Percentiles rank a stretch among this genome's conserved stretches.
Evolutionary conservation across 1,284 basidiomycete genomes (phyloP).

Genomic region (Bondarzewia mesenterica): DNA sequence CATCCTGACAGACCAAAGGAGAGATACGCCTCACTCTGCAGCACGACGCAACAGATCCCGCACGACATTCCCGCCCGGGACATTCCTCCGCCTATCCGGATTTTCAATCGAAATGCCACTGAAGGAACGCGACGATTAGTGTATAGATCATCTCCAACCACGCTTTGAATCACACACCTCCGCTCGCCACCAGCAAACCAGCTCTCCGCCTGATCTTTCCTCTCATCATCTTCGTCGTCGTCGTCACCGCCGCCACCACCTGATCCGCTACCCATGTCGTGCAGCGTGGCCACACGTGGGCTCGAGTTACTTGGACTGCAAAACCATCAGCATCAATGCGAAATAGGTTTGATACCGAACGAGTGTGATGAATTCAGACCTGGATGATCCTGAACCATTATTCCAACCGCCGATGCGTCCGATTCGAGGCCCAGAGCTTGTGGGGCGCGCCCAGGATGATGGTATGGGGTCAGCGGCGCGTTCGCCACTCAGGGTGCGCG

Average conservation of each 20-base stretch:
- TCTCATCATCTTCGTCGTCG: constrained; percentile 32
- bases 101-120: constrained; percentile 91
- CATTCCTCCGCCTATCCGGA: constrained; percentile 46
- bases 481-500: constrained; percentile 37
- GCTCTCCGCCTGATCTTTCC: constrained; percentile 46
- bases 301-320: background rate
- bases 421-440: constrained; percentile 16
- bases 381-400: constrained; percentile 13
- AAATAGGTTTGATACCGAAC: constrained; percentile 5
- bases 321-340: constrained; percentile 9
- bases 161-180: constrained; percentile 43
- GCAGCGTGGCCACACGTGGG: constrained; percentile 8
- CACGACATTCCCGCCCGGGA: constrained; percentile 65
- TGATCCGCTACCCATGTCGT: constrained; percentile 10
- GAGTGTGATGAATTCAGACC: constrained; percentile 9
- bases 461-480: constrained; percentile 29
- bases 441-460: constrained; percentile 36
- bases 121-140: constrained; percentile 4
- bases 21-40: constrained; percentile 42
- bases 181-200: constrained; percentile 86
- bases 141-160: background rate
- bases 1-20: background rate
- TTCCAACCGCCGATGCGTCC: constrained; percentile 21
- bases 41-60: constrained; percentile 79
- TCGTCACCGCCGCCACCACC: constrained; percentile 14